Conservation (phyloP, 805 yeast genomes). For the Blastobotrys robertii region DNA sequence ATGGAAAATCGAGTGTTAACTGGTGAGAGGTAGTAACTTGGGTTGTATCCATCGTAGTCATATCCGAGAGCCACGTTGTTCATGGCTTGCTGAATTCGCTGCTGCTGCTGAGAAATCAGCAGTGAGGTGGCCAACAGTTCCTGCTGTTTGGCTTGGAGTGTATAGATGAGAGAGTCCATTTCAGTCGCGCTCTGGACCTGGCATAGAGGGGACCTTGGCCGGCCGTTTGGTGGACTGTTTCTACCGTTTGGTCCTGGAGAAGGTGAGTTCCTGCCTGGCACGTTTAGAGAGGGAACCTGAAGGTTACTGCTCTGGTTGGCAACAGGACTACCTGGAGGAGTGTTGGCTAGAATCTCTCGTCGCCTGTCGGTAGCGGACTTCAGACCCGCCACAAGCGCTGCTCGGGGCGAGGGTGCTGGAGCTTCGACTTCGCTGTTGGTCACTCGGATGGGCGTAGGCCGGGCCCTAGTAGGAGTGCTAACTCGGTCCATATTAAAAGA, state of each 20-base stretch:
- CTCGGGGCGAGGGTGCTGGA: conserved; percentile 16
- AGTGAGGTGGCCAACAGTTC: conserved; percentile 25
- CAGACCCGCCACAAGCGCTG: conserved; percentile 21
- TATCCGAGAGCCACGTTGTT: conserved; percentile 7
- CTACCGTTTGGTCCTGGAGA: too few species aligned
- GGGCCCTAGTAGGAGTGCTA: neutral
- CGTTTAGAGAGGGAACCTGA: conserved; percentile 6
- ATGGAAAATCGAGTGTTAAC: conserved; percentile 3
- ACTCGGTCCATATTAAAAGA: neutral
- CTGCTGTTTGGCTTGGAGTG: conserved; percentile 27
- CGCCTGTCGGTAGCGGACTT: conserved; percentile 22
- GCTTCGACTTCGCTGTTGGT: conserved; percentile 8
- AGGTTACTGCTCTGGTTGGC: conserved; percentile 7
- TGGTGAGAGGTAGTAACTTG: conserved; percentile 5
- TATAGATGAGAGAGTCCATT: conserved; percentile 18
- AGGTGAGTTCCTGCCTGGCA: conserved; percentile 3
- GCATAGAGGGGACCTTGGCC: conserved; percentile 1
- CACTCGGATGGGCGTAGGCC: conserved; percentile 12
- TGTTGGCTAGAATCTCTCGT: conserved; percentile 3
- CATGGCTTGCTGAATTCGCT: conserved; percentile 25
- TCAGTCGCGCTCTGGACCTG: conserved; percentile 3
- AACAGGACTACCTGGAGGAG: neutral
- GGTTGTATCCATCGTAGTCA: neutral
- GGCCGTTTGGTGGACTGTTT: too few species aligned
- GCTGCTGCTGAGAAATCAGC: conserved; percentile 27